Conservation (phyloP, 176 grass and related monocot species). For the Puccinellia tenuiflora region DNA sequence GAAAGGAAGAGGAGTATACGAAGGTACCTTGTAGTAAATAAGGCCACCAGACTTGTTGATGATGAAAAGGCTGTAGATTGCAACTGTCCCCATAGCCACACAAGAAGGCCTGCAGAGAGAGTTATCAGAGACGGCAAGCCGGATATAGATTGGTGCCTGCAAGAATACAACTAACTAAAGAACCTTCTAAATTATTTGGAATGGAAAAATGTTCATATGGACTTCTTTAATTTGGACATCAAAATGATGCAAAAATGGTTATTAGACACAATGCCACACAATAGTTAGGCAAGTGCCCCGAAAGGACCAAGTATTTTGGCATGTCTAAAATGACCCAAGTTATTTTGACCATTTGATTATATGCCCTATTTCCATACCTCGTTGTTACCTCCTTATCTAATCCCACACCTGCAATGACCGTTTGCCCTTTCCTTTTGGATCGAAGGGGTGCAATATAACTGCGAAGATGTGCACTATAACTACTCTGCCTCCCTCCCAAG, state of each 20-base stretch:
- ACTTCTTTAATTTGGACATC: background rate
- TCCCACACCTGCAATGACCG: background rate
- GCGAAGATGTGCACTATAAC: background rate
- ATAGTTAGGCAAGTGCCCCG: background rate
- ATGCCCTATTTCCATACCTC: background rate
- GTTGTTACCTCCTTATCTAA: background rate
- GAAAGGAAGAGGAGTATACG: conserved; percentile 2
- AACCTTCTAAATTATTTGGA: background rate
- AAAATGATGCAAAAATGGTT: background rate
- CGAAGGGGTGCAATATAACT: background rate
- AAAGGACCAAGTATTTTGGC: background rate
- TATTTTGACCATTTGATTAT: background rate
- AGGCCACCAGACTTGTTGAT: conserved; percentile 97
- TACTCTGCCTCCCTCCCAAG: background rate
- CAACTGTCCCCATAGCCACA: conserved; percentile 38
- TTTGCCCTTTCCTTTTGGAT: background rate
- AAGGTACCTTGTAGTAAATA: conserved; percentile 82
- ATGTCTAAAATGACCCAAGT: background rate
- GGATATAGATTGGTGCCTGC: background rate
- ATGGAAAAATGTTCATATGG: background rate
- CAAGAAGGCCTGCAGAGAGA: background rate
- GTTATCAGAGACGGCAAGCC: background rate
- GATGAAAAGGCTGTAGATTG: conserved; percentile 97
- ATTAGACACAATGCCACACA: background rate
- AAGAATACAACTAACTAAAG: background rate